Base-by-base conservation (phyloP, 257 asterid genomes). In the Penstemon newberryi region DNA sequence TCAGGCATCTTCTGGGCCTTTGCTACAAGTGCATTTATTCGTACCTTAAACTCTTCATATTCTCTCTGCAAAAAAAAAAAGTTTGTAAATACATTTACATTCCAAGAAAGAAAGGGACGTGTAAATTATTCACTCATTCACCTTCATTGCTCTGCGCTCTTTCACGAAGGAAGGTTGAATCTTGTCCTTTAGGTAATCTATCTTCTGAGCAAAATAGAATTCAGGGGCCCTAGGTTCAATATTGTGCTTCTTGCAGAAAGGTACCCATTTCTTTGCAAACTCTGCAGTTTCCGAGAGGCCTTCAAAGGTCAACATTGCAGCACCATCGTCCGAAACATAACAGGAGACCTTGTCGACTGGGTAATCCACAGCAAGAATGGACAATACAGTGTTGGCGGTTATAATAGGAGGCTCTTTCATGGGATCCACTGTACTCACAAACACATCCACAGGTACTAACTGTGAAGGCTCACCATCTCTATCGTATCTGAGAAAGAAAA, bases 1-100 rank as follows among this genome's bases (percentile, higher is more conserved):
- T 87, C 94, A 43, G 94, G 94, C 87, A 87, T 87, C 79, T 87
- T 87, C 72, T 83, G 90, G 47, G 94, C 94, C 76, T 87, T 87
- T 39, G 90, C 88, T 59, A 84, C 94, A 36, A 87, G 88, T 19
- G 88, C 90, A 76, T 87, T 87, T 19, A 87, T 84, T 11, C 88
- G 82, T 47, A 87, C 86, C 77, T 87, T 87, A 67, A 87, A 87
- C 69, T 87, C 94, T 69, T 87, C 95, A 18, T 87, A 87, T 66
- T 87, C 95, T 76, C 95, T 87, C 94, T 87, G 85, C 75, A 71
- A 41, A 55, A 53, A 61, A 66, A 50, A 39, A 71, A 65, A 57
- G 33, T 51, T 46, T 15, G 13, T 54, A 46, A 18, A 52, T 18
- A 59, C 56, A 75, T 46, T 75, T 58, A 76, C 46, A 71, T 6